These are phyloP conservation scores for Candida albicans DNA, from an alignment of 1,139 yeast species.

Conservation along the genomic window DNA sequence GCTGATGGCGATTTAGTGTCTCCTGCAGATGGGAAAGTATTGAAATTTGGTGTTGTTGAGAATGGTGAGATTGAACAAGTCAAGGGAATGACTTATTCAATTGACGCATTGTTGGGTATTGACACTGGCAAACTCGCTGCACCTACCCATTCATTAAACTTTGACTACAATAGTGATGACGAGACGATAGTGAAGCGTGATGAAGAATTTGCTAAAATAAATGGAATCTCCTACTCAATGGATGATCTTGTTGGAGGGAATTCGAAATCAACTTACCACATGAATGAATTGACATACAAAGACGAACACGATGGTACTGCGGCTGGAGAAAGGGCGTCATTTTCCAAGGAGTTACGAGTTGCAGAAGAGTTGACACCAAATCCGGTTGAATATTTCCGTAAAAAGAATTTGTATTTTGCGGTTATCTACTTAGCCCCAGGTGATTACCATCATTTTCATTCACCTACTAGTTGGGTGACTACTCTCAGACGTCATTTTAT, in stretches of 20 bases:
- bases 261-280: constrained; percentile 29
- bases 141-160: constrained; percentile 56
- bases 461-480: constrained; percentile 96
- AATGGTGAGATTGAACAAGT: constrained; percentile 93
- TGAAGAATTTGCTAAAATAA: constrained; percentile 73
- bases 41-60: constrained; percentile 81
- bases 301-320: constrained; percentile 61
- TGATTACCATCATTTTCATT: constrained; percentile 95
- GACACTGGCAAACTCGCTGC: constrained; percentile 51
- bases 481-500: constrained; percentile 92
- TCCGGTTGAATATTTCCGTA: constrained; percentile 30
- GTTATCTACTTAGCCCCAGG: constrained; percentile 98
- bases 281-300: constrained; percentile 48
- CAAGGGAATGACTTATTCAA: constrained; percentile 91
- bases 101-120: constrained; percentile 85
- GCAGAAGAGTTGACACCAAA: constrained; percentile 45
- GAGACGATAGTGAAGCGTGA: constrained; percentile 53
- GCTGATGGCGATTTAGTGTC: constrained; percentile 70
- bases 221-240: constrained; percentile 71
- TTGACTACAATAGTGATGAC: constrained; percentile 42
- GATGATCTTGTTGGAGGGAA: constrained; percentile 66
- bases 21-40: constrained; percentile 91
- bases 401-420: constrained; percentile 75
- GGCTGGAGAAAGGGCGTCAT: constrained; percentile 30
- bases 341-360: constrained; percentile 42